phyloP scores from a whole-genome alignment of 306 rosid species.

The Urtica urens region DNA sequence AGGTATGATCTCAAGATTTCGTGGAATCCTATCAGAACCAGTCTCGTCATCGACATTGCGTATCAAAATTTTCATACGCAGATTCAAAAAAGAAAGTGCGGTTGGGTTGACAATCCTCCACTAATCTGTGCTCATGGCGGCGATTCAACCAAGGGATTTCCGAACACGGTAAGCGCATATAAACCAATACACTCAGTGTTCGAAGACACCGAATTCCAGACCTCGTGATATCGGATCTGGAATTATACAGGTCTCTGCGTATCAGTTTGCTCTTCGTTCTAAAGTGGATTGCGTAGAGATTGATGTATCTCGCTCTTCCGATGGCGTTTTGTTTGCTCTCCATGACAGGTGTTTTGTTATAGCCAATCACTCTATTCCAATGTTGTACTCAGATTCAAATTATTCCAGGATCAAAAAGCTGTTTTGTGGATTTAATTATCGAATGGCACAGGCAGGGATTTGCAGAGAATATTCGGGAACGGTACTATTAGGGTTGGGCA shows the following conservation, averaged over 20 bases:
- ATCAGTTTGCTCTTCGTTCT: slow-evolving; percentile 47
- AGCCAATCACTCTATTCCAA: too few species aligned
- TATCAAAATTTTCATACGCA: slow-evolving; percentile 9
- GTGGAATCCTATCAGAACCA: too few species aligned
- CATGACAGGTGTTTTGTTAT: slow-evolving; percentile 58
- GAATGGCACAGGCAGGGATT: slow-evolving; percentile 88
- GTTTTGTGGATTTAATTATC: slow-evolving; percentile 40
- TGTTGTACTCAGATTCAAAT: too few species aligned
- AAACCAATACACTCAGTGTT: not conserved
- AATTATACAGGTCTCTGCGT: slow-evolving; percentile 53
- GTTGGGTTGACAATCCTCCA: slow-evolving; percentile 65
- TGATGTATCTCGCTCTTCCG: slow-evolving; percentile 83
- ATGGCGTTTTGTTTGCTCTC: slow-evolving; percentile 73
- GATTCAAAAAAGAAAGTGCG: slow-evolving; percentile 45
- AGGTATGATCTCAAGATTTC: slow-evolving; percentile 15
- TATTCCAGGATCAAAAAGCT: slow-evolving; percentile 12
- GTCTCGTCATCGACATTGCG: not conserved
- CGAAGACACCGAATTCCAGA: not conserved
- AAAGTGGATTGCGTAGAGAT: slow-evolving; percentile 77
- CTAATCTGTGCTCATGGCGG: slow-evolving; percentile 92
- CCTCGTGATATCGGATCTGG: not conserved
- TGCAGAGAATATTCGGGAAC: slow-evolving; percentile 69
- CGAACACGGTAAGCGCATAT: slow-evolving; percentile 57
- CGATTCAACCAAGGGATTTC: slow-evolving; percentile 59
- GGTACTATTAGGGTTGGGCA: slow-evolving; percentile 53